These are phyloP conservation scores for Carex cristatella DNA, from an alignment of 176 grass and related monocot genomes.

Conservation along the genomic window DNA sequence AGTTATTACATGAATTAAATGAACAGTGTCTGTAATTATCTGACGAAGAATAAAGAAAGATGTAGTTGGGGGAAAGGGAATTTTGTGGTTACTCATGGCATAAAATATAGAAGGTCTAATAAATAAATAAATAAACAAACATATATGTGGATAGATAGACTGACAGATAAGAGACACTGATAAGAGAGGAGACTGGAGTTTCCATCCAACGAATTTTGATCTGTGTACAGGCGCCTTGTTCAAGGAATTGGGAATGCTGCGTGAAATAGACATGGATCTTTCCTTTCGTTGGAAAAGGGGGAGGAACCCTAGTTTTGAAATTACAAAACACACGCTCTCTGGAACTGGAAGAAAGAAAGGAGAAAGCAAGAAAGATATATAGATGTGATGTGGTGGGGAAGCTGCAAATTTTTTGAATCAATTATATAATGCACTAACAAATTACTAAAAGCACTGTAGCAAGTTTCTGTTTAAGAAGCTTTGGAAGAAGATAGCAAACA, in stretches of 20 bases:
- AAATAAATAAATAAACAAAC: not conserved
- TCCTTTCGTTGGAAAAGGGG: conserved; percentile 28
- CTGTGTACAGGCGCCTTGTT: conserved; percentile 24
- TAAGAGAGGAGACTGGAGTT: conserved; percentile 22
- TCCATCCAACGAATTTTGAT: not conserved
- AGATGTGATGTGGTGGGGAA: conserved; percentile 18
- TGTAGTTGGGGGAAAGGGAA: not conserved
- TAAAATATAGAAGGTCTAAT: conserved; percentile 37
- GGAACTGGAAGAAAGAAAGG: conserved; percentile 1
- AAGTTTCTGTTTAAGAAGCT: conserved; percentile 12
- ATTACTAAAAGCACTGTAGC: conserved; percentile 10
- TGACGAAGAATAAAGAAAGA: conserved; percentile 17
- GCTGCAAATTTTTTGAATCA: conserved; percentile 10
- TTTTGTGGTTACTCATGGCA: conserved; percentile 25
- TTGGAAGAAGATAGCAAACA: conserved; percentile 25
- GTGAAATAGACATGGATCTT: conserved; percentile 33
- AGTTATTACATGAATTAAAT: not conserved
- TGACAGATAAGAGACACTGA: conserved; percentile 24
- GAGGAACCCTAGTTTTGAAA: conserved; percentile 20
- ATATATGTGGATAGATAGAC: not conserved
- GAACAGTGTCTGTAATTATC: not conserved
- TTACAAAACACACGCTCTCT: not conserved
- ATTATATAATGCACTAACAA: conserved; percentile 24
- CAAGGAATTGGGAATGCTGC: conserved; percentile 48
- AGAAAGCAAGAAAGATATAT: conserved; percentile 3